phyloP scores from a whole-genome alignment of 2,329 filamentous ascomycete species.

The Aureobasidium sp. region DNA sequence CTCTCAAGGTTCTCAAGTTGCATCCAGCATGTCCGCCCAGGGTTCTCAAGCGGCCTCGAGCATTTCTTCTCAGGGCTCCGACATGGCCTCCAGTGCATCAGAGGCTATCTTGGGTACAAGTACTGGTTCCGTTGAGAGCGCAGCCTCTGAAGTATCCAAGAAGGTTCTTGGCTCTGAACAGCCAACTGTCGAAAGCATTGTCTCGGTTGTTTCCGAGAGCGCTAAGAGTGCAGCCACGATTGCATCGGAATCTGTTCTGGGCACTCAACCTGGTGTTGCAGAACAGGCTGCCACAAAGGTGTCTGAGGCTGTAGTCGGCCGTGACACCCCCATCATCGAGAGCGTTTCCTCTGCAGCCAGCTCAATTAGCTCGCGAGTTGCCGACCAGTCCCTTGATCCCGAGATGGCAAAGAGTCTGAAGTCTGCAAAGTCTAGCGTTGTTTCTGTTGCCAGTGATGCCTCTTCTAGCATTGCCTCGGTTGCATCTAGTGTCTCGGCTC shows the following conservation, averaged over 20 bases:
- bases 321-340: constrained; percentile 23
- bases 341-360: constrained; percentile 28
- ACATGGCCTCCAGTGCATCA: constrained; percentile 24
- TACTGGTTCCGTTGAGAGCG: constrained; percentile 43
- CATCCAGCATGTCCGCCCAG: neutral
- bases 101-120: constrained; percentile 33
- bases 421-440: constrained; percentile 23
- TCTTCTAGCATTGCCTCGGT: constrained; percentile 23
- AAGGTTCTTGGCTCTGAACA: constrained; percentile 26
- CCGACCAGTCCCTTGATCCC: constrained; percentile 19
- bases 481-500: constrained; percentile 22
- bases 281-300: constrained; percentile 31
- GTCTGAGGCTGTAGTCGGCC: constrained; percentile 22
- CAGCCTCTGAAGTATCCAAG: constrained; percentile 48
- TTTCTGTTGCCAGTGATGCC: constrained; percentile 10
- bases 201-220: constrained; percentile 20
- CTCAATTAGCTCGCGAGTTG: neutral
- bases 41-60: neutral
- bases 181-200: constrained; percentile 13
- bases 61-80: constrained; percentile 19
- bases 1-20: neutral
- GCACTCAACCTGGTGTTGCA: constrained; percentile 21
- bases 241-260: constrained; percentile 15
- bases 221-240: constrained; percentile 17
- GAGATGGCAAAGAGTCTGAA: constrained; percentile 30